Percentiles rank a stretch among this genome's conserved stretches.
These are phyloP conservation scores for Musa schizocarpa DNA, from an alignment of 176 grass and related monocot genomes.

Conservation along the genomic window DNA sequence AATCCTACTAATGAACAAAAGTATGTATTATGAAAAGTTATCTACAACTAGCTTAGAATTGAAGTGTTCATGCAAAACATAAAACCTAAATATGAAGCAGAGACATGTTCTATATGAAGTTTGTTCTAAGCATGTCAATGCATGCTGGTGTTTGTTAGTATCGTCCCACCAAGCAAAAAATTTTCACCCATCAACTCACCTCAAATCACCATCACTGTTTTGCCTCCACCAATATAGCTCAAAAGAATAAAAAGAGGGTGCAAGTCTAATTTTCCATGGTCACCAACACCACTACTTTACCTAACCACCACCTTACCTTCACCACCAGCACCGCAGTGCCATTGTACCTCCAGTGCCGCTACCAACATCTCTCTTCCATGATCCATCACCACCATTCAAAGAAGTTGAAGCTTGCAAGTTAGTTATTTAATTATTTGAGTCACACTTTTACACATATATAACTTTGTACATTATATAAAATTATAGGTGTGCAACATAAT, in stretches of 20 bases:
- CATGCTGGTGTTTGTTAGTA: neutral
- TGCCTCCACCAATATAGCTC: neutral
- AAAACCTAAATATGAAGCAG: too few species aligned
- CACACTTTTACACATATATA: neutral
- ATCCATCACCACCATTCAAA: neutral
- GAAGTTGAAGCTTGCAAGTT: neutral
- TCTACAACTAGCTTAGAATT: too few species aligned
- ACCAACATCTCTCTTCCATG: neutral
- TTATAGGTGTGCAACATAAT: neutral
- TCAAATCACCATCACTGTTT: neutral
- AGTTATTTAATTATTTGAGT: neutral
- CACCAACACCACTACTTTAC: neutral
- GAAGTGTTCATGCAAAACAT: too few species aligned
- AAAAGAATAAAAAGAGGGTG: neutral
- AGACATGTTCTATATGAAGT: too few species aligned
- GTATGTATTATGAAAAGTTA: neutral
- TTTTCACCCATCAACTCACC: neutral
- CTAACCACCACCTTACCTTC: neutral
- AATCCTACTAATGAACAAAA: neutral
- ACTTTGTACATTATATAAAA: neutral
- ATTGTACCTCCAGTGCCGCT: neutral
- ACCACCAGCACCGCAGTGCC: neutral
- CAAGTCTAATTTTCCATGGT: neutral
- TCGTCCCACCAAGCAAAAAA: neutral
- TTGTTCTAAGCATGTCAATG: neutral